A percentile compares a stretch with the other conserved stretches of the same genome.
Evolutionary conservation across 2,329 filamentous ascomycete species (phyloP).

Genomic region (Phoma herbarum): DNA sequence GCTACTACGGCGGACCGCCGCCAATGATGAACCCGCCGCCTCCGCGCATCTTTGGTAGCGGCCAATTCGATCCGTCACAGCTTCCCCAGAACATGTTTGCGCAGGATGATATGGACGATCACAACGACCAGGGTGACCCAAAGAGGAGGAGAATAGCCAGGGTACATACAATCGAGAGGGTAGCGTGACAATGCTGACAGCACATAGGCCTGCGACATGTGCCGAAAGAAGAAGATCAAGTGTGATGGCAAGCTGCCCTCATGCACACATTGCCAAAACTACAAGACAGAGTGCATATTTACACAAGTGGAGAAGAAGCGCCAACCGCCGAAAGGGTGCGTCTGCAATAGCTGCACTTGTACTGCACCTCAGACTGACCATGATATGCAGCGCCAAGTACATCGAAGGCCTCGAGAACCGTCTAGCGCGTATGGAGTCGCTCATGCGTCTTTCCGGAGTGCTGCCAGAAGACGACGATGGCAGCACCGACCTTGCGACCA

Average conservation of each 20-base stretch:
- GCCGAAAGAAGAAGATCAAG: slow-evolving; percentile 95
- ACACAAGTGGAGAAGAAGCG: slow-evolving; percentile 99
- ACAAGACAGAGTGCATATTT: slow-evolving; percentile 97
- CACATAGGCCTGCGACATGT: slow-evolving; percentile 89
- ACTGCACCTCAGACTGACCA: slow-evolving; percentile 2
- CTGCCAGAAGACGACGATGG: slow-evolving; percentile 86
- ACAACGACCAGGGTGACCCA: slow-evolving; percentile 72
- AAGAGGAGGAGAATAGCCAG: slow-evolving; percentile 89
- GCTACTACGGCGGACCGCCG: slow-evolving; percentile 48
- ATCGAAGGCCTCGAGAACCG: slow-evolving; percentile 97
- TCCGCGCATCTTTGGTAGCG: slow-evolving; percentile 52
- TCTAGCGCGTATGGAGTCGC: slow-evolving; percentile 92
- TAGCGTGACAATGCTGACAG: slow-evolving; percentile 32
- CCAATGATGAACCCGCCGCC: slow-evolving; percentile 52
- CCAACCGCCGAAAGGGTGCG: slow-evolving; percentile 90
- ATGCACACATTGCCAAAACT: slow-evolving; percentile 95
- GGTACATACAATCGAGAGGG: slow-evolving; percentile 59
- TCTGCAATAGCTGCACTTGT: not conserved
- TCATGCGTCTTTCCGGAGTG: slow-evolving; percentile 85
- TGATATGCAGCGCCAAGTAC: slow-evolving; percentile 85
- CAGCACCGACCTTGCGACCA: slow-evolving; percentile 83
- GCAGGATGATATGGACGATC: slow-evolving; percentile 63
- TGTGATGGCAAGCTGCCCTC: slow-evolving; percentile 95
- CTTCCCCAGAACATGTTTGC: slow-evolving; percentile 49
- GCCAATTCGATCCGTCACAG: slow-evolving; percentile 49